Conservation (phyloP, 306 rosid genomes). For the Aeschynomene evenia region DNA sequence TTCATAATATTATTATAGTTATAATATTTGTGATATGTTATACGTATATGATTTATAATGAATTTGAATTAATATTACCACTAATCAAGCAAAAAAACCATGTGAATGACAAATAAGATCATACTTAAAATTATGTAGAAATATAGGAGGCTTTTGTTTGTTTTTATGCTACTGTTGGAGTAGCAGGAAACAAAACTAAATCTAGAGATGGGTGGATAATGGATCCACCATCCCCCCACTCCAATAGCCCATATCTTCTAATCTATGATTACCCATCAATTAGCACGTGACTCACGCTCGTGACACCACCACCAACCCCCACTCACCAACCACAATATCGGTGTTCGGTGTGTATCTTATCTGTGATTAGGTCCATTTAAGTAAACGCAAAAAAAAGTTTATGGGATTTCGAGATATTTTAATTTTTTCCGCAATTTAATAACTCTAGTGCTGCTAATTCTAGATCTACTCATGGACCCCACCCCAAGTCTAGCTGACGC, state of each 20-base stretch:
- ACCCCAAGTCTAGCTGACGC: constrained; percentile 4
- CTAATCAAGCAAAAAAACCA: too few relatives aligned
- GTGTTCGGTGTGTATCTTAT: not conserved
- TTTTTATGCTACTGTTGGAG: not conserved
- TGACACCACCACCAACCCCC: constrained; percentile 11
- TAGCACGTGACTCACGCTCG: constrained; percentile 13
- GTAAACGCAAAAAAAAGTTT: not conserved
- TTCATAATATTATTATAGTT: too few relatives aligned
- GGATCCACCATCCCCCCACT: not conserved
- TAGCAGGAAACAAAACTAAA: not conserved
- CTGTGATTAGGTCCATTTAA: not conserved
- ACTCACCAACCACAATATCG: not conserved
- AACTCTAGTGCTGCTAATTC: not conserved
- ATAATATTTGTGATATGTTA: too few relatives aligned
- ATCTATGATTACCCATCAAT: too few relatives aligned
- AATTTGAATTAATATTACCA: too few relatives aligned
- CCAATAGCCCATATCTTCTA: not conserved
- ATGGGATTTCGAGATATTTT: not conserved
- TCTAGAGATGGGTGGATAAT: not conserved
- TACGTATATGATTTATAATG: too few relatives aligned
- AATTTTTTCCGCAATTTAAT: not conserved
- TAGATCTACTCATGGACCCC: constrained; percentile 47
- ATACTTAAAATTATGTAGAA: not conserved
- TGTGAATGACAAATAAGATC: not conserved
- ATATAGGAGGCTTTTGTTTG: not conserved